Evolutionary conservation across 495 filamentous ascomycete genomes (phyloP).

Genomic region (Viridothelium virens): DNA sequence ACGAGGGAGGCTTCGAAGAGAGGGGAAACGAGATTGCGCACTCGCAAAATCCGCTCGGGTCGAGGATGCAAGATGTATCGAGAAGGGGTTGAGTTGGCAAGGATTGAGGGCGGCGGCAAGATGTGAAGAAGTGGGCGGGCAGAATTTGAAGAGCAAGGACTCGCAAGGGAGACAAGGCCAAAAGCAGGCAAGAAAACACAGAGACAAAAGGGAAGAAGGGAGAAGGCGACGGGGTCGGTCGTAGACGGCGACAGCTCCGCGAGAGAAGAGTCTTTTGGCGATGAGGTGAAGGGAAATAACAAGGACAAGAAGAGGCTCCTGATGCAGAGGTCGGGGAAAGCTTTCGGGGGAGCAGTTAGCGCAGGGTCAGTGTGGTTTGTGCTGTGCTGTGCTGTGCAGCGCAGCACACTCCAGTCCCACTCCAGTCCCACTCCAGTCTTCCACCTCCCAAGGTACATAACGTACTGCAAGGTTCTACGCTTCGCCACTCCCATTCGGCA

Average conservation of each 20-base stretch:
- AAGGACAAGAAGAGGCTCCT: background rate
- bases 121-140: slow-evolving; percentile 10
- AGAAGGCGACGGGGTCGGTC: slow-evolving; percentile 22
- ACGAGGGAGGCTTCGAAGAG: slow-evolving; percentile 12
- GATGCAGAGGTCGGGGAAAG: slow-evolving; percentile 12
- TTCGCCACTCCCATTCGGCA: no score
- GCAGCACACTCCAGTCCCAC: background rate
- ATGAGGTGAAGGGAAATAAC: background rate
- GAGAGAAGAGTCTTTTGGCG: slow-evolving; percentile 10
- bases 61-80: background rate
- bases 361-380: slow-evolving; percentile 1
- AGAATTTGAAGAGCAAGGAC: slow-evolving; percentile 5
- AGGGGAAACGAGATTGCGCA: background rate
- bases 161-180: slow-evolving; percentile 1
- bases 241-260: slow-evolving; percentile 21
- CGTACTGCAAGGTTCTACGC: no score
- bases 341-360: slow-evolving; percentile 5
- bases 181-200: slow-evolving; percentile 16
- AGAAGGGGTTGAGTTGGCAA: slow-evolving; percentile 6
- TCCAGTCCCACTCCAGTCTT: no score
- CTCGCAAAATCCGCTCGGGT: background rate
- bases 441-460: no score
- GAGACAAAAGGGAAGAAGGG: slow-evolving; percentile 21
- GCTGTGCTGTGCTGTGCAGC: slow-evolving; percentile 2
- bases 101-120: slow-evolving; percentile 11